Conservation (phyloP, 108 stramenopile species). For the Nitzschia sp. region DNA sequence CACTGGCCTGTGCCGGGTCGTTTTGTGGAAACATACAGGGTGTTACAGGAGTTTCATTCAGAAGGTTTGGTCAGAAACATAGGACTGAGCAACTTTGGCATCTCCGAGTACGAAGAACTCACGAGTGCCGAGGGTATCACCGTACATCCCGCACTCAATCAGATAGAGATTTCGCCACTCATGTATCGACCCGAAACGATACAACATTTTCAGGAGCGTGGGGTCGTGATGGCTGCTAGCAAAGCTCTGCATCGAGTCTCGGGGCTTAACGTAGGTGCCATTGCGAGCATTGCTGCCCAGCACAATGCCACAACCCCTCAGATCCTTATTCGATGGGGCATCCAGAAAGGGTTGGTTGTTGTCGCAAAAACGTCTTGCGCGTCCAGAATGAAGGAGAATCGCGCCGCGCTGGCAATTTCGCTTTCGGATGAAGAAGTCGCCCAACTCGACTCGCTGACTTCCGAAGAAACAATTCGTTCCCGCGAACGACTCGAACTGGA, state of each 20-base stretch:
- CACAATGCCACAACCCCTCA: conserved; percentile 78
- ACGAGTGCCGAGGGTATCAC: conserved; percentile 50
- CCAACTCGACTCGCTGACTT: conserved; percentile 66
- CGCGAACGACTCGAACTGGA: conserved; percentile 41
- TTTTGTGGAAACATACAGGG: conserved; percentile 57
- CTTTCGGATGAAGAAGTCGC: conserved; percentile 73
- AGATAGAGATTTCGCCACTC: conserved; percentile 70
- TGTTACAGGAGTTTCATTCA: conserved; percentile 40
- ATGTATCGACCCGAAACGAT: conserved; percentile 57
- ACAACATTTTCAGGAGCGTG: conserved; percentile 59
- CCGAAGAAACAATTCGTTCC: conserved; percentile 25
- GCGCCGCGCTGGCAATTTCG: conserved; percentile 58
- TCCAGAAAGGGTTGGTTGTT: conserved; percentile 76
- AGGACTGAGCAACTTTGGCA: conserved; percentile 67
- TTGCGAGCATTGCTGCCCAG: conserved; percentile 55
- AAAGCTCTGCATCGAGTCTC: conserved; percentile 66
- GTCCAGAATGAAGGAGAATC: conserved; percentile 77
- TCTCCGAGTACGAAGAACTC: conserved; percentile 55
- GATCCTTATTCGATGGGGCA: conserved; percentile 84
- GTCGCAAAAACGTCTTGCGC: conserved; percentile 70
- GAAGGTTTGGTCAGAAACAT: conserved; percentile 47
- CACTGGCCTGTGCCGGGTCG: conserved; percentile 70
- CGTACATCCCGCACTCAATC: conserved; percentile 63
- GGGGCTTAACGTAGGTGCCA: conserved; percentile 49
- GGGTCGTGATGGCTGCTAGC: conserved; percentile 59